Percentiles rank a stretch among this genome's conserved stretches.
Evolutionary conservation across 2,329 filamentous ascomycete species (phyloP).

Genomic region (Fusarium transvaalense): DNA sequence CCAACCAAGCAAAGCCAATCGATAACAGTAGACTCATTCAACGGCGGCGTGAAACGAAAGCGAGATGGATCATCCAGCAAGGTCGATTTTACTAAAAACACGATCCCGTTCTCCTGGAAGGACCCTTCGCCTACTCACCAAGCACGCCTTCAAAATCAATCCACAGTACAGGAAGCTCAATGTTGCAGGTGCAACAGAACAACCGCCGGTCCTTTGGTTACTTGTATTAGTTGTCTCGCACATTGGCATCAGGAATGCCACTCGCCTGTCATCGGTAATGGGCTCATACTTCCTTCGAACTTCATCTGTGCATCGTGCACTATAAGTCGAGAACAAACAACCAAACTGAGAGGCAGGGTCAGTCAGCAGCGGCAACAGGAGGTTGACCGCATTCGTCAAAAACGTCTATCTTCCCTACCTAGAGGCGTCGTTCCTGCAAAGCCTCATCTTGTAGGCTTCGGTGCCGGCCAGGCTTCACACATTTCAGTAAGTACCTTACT

Average conservation of each 20-base stretch:
- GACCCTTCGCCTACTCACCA: constrained; percentile 1
- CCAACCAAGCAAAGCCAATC: constrained; percentile 14
- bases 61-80: constrained; percentile 31
- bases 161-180: not conserved
- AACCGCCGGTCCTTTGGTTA: constrained; percentile 20
- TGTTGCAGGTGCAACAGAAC: constrained; percentile 40
- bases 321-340: constrained; percentile 14
- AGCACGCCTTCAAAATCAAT: constrained; percentile 1
- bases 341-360: constrained; percentile 27
- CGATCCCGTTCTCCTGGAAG: constrained; percentile 48
- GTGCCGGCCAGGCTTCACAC: constrained; percentile 51
- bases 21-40: constrained; percentile 14
- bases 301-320: constrained; percentile 43
- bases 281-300: not conserved
- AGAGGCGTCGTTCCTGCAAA: constrained; percentile 52
- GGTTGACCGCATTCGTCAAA: constrained; percentile 51
- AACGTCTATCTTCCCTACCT: constrained; percentile 52
- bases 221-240: constrained; percentile 41
- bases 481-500: constrained; percentile 50
- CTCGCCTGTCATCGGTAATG: constrained; percentile 20
- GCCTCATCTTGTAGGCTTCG: constrained; percentile 56
- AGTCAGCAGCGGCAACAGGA: constrained; percentile 43
- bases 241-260: constrained; percentile 48
- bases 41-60: constrained; percentile 49
- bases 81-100: constrained; percentile 52